Percentiles rank a stretch among this genome's conserved stretches.
Conservation (phyloP, 1,139 yeast genomes). For the Kluyveromyces sp. region DNA sequence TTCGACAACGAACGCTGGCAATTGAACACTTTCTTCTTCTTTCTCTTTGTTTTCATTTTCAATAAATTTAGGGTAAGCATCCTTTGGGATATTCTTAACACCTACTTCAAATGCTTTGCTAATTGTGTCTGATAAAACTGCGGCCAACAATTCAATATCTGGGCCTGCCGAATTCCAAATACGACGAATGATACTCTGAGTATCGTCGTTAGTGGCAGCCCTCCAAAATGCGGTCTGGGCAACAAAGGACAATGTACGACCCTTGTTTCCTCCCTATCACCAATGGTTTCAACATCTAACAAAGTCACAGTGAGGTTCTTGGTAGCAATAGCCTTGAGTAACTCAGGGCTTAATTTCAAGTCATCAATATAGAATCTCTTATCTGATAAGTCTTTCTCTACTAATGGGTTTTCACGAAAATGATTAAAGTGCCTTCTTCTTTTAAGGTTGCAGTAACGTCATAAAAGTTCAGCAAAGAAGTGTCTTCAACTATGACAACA, state of each 20-base stretch:
- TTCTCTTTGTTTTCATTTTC: constrained; percentile 24
- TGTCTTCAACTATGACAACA: constrained; percentile 56
- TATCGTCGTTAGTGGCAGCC: constrained; percentile 47
- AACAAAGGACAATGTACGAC: constrained; percentile 68
- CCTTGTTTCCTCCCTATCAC: constrained; percentile 67
- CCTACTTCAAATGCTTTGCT: constrained; percentile 45
- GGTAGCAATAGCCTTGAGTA: constrained; percentile 48
- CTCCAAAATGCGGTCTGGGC: constrained; percentile 79
- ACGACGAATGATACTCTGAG: constrained; percentile 65
- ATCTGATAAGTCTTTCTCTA: constrained; percentile 23
- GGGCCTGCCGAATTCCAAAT: constrained; percentile 76
- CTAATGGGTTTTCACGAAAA: constrained; percentile 28
- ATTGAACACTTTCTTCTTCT: constrained; percentile 12
- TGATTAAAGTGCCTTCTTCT: constrained; percentile 49
- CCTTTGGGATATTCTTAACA: constrained; percentile 35
- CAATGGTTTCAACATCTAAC: constrained; percentile 49
- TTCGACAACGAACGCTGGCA: constrained; percentile 51
- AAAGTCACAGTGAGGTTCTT: constrained; percentile 47
- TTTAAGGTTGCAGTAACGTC: constrained; percentile 57
- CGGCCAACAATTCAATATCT: constrained; percentile 75
- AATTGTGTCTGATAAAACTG: constrained; percentile 67
- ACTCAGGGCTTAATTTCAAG: constrained; percentile 38
- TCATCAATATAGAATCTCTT: constrained; percentile 38
- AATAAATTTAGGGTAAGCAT: constrained; percentile 31
- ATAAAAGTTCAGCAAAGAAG: constrained; percentile 43